phyloP scores from a whole-genome alignment of 2,329 filamentous ascomycete genomes.

The Ophiosphaerella korrae region DNA sequence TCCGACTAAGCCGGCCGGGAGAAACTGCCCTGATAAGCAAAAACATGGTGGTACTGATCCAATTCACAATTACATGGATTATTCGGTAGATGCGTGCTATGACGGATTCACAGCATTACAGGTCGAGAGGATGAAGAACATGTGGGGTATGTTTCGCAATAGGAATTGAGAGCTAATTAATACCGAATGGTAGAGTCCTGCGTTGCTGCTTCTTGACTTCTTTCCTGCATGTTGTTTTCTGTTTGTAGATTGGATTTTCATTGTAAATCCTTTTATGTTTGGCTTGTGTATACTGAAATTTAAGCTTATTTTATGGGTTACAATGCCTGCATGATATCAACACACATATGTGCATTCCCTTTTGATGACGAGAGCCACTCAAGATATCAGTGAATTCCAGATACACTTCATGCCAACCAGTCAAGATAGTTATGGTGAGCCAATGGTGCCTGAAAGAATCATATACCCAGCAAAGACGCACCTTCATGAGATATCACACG shows the following conservation, averaged over 20 bases:
- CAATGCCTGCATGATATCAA: too few species aligned
- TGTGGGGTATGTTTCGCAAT: conserved; percentile 55
- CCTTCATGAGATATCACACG: too few species aligned
- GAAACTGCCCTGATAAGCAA: conserved; percentile 56
- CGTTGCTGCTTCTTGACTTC: background rate
- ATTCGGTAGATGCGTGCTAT: conserved; percentile 62
- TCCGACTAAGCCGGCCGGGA: conserved; percentile 54
- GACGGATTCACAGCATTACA: conserved; percentile 58
- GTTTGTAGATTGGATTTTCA: background rate
- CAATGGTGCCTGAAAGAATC: too few species aligned
- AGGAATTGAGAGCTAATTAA: conserved; percentile 31
- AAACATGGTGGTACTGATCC: conserved; percentile 49
- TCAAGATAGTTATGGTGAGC: too few species aligned
- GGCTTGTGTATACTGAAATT: background rate
- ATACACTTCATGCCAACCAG: too few species aligned
- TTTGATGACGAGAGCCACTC: too few species aligned
- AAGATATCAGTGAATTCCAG: too few species aligned
- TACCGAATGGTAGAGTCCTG: background rate
- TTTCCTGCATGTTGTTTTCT: conserved; percentile 1
- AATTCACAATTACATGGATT: conserved; percentile 67
- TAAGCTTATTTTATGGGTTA: too few species aligned
- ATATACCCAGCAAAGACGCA: too few species aligned
- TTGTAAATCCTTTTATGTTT: background rate
- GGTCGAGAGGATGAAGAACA: conserved; percentile 56
- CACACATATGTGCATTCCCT: too few species aligned